Conservation (phyloP, 1,284 basidiomycete species). For the Termitomyces sp. region DNA sequence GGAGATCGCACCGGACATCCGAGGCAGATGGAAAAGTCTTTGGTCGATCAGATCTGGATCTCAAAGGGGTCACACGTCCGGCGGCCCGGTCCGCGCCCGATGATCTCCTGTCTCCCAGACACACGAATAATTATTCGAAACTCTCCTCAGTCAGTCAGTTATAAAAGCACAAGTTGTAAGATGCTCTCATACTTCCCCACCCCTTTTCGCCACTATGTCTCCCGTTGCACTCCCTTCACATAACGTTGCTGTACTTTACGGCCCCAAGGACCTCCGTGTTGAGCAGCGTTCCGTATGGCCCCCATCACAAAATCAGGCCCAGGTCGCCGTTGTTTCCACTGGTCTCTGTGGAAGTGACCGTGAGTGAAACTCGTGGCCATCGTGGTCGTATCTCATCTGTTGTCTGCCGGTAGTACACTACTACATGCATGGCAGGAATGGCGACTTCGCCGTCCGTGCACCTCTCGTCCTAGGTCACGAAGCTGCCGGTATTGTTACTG, state of each 20-base stretch:
- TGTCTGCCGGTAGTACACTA: constrained; percentile 67
- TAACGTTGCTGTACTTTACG: constrained; percentile 66
- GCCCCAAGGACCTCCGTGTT: constrained; percentile 65
- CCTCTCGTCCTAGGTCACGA: constrained; percentile 92
- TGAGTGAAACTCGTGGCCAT: constrained; percentile 35
- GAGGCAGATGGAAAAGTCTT: constrained; percentile 8
- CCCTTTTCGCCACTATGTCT: constrained; percentile 42
- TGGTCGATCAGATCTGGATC: constrained; percentile 11
- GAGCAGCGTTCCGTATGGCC: constrained; percentile 66
- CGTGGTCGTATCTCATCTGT: constrained; percentile 3
- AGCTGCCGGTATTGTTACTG: constrained; percentile 77
- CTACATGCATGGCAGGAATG: constrained; percentile 84
- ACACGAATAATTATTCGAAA: constrained; percentile 12
- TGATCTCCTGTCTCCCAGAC: constrained; percentile 18
- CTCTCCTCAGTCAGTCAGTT: constrained; percentile 23
- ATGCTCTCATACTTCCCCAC: constrained; percentile 19
- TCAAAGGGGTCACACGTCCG: constrained; percentile 15
- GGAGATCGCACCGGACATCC: constrained; percentile 19
- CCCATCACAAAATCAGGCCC: constrained; percentile 62
- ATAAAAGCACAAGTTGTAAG: constrained; percentile 22
- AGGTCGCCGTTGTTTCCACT: constrained; percentile 75
- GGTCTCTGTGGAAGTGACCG: constrained; percentile 91
- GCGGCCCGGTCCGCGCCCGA: constrained; percentile 17
- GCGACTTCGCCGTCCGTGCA: constrained; percentile 81
- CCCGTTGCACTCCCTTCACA: constrained; percentile 51